Evolutionary conservation across 805 yeast genomes (phyloP).

Genomic region (Yarrowia alimentaria): DNA sequence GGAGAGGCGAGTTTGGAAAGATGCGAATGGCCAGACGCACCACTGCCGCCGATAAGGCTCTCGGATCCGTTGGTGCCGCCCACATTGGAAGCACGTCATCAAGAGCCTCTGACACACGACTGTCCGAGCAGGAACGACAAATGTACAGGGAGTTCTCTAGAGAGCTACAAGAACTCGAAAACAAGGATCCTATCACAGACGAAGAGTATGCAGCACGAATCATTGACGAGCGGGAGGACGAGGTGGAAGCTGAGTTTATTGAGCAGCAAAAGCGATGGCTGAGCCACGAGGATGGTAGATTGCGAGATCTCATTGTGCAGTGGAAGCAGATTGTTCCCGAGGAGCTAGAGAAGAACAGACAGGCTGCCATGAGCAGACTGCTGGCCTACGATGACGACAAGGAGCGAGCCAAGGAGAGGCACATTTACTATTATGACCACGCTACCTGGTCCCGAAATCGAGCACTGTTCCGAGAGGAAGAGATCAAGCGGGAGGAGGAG

Average conservation of each 20-base stretch:
- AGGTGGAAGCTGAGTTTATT: slow-evolving; percentile 17
- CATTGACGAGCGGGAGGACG: slow-evolving; percentile 21
- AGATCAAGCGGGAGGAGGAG: slow-evolving; percentile 31
- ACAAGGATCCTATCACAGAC: slow-evolving; percentile 26
- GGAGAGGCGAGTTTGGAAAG: slow-evolving; percentile 30
- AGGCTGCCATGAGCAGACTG: slow-evolving; percentile 29
- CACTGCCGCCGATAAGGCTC: slow-evolving; percentile 25
- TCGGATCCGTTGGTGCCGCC: too few relatives aligned
- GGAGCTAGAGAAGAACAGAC: slow-evolving; percentile 31
- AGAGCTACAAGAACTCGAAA: slow-evolving; percentile 27
- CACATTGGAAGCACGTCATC: too few relatives aligned
- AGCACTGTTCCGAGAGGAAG: slow-evolving; percentile 31
- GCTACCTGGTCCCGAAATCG: slow-evolving; percentile 35
- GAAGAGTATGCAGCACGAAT: slow-evolving; percentile 28
- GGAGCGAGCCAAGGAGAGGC: slow-evolving; percentile 28
- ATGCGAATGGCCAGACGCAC: slow-evolving; percentile 28
- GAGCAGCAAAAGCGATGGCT: slow-evolving; percentile 26
- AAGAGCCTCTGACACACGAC: slow-evolving; percentile 2
- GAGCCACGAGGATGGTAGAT: slow-evolving; percentile 37
- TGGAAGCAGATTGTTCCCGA: slow-evolving; percentile 40
- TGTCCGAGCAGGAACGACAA: slow-evolving; percentile 21
- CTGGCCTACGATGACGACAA: slow-evolving; percentile 33
- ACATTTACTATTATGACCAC: slow-evolving; percentile 35
- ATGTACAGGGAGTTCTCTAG: slow-evolving; percentile 20
- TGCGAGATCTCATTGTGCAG: slow-evolving; percentile 43